Conservation (phyloP, 2,329 filamentous ascomycete species). For the Botrytis hyacinthi region DNA sequence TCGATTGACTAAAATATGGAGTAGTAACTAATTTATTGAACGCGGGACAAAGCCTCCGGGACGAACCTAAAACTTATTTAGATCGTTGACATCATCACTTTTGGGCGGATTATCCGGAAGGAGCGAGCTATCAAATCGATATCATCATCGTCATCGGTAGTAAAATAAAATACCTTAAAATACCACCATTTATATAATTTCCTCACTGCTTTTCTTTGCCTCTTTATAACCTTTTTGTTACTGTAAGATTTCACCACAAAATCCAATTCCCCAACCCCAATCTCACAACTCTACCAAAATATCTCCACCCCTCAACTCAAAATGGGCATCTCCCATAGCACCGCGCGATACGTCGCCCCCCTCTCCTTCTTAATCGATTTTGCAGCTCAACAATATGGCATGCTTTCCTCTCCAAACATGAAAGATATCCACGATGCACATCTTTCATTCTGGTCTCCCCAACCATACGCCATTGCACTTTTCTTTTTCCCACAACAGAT, state of each 20-base stretch:
- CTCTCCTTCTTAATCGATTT: slow-evolving; percentile 56
- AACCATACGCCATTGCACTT: slow-evolving; percentile 56
- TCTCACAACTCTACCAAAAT: neutral
- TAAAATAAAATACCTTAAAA: neutral
- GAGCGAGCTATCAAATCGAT: neutral
- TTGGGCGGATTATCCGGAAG: neutral
- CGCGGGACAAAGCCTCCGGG: neutral
- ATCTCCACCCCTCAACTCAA: slow-evolving; percentile 10
- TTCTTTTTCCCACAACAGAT: slow-evolving; percentile 63
- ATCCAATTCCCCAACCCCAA: neutral
- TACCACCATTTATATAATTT: neutral
- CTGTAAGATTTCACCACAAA: neutral
- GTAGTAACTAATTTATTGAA: neutral
- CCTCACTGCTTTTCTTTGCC: neutral
- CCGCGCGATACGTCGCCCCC: slow-evolving; percentile 53
- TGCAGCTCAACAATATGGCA: slow-evolving; percentile 57
- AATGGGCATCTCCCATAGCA: slow-evolving; percentile 55
- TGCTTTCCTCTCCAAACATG: slow-evolving; percentile 57
- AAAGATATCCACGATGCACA: slow-evolving; percentile 57
- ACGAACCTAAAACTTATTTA: neutral
- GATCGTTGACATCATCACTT: slow-evolving; percentile 11
- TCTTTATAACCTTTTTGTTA: too few relatives aligned
- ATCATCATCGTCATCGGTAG: neutral
- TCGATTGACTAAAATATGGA: neutral
- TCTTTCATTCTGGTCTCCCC: slow-evolving; percentile 57